Percentiles rank a stretch among this genome's conserved stretches.
phyloP scores from a whole-genome alignment of 805 yeast species.

The Suhomyces xylopsoci region DNA sequence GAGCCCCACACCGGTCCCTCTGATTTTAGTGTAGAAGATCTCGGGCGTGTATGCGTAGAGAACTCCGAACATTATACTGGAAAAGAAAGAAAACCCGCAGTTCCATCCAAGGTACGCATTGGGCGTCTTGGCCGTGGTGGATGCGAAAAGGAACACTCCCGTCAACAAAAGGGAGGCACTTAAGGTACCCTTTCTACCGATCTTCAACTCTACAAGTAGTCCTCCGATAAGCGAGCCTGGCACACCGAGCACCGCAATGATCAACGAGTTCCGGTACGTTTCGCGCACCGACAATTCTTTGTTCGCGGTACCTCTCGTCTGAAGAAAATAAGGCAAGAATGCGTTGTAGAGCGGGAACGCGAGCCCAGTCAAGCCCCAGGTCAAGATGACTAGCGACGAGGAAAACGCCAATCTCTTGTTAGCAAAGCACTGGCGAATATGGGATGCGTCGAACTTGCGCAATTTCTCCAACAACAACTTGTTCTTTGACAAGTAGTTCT shows the following conservation, averaged over 20 bases:
- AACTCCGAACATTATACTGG: slow-evolving; percentile 55
- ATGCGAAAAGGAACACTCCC: slow-evolving; percentile 58
- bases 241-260: slow-evolving; percentile 29
- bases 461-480: slow-evolving; percentile 25
- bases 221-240: slow-evolving; percentile 36
- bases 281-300: slow-evolving; percentile 27
- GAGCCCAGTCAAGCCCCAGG: slow-evolving; percentile 59
- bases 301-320: slow-evolving; percentile 32
- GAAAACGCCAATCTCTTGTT: slow-evolving; percentile 44
- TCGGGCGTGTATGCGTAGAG: slow-evolving; percentile 68
- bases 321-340: slow-evolving; percentile 51
- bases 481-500: slow-evolving; percentile 9
- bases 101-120: slow-evolving; percentile 46
- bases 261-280: slow-evolving; percentile 32
- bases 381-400: slow-evolving; percentile 35
- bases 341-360: slow-evolving; percentile 57
- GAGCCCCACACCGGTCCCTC: slow-evolving; percentile 60
- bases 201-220: slow-evolving; percentile 26
- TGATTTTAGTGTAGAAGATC: slow-evolving; percentile 46
- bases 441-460: slow-evolving; percentile 27
- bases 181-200: slow-evolving; percentile 61
- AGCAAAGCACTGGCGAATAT: slow-evolving; percentile 47
- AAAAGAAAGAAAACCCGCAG: slow-evolving; percentile 44
- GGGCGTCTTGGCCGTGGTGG: slow-evolving; percentile 57
- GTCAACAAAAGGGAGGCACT: slow-evolving; percentile 49